Conservation (phyloP, 768 basidiomycete genomes). For the Guyanaporus albipodus region DNA sequence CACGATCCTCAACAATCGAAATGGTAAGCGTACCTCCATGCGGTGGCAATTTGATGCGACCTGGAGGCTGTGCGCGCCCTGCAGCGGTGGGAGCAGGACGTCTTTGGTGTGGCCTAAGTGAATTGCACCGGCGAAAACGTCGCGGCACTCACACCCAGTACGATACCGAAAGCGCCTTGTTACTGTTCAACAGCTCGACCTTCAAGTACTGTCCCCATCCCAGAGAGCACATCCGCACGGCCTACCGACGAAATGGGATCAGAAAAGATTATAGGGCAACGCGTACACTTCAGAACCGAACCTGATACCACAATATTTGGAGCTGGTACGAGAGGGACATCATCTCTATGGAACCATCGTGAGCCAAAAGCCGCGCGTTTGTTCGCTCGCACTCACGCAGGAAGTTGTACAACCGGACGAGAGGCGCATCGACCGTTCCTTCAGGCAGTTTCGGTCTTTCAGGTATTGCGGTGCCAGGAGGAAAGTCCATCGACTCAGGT, state of each 20-base stretch:
- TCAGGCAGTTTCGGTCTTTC: slow-evolving; percentile 49
- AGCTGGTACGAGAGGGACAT: slow-evolving; percentile 92
- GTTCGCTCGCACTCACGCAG: slow-evolving; percentile 57
- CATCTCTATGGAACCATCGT: slow-evolving; percentile 52
- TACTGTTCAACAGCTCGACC: slow-evolving; percentile 64
- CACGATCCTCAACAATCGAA: slow-evolving; percentile 56
- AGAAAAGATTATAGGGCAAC: not conserved
- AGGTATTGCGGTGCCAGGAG: slow-evolving; percentile 39
- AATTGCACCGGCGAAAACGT: not conserved
- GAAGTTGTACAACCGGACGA: slow-evolving; percentile 84
- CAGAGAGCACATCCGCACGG: slow-evolving; percentile 70
- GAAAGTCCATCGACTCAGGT: slow-evolving; percentile 39
- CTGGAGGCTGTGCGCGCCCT: slow-evolving; percentile 28
- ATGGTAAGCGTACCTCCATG: slow-evolving; percentile 73
- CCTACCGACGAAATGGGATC: slow-evolving; percentile 34
- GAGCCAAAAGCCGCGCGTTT: not conserved
- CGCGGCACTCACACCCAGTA: slow-evolving; percentile 77
- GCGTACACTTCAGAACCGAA: slow-evolving; percentile 14
- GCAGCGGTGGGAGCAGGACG: slow-evolving; percentile 36
- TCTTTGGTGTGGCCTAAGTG: slow-evolving; percentile 20
- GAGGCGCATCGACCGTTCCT: slow-evolving; percentile 71
- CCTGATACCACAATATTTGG: slow-evolving; percentile 82
- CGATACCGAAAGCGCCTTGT: slow-evolving; percentile 64
- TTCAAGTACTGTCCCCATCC: slow-evolving; percentile 82
- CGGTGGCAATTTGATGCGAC: slow-evolving; percentile 45